These are phyloP conservation scores for Fusarium oligoseptatum DNA, from an alignment of 2,329 filamentous ascomycete species.

Conservation along the genomic window DNA sequence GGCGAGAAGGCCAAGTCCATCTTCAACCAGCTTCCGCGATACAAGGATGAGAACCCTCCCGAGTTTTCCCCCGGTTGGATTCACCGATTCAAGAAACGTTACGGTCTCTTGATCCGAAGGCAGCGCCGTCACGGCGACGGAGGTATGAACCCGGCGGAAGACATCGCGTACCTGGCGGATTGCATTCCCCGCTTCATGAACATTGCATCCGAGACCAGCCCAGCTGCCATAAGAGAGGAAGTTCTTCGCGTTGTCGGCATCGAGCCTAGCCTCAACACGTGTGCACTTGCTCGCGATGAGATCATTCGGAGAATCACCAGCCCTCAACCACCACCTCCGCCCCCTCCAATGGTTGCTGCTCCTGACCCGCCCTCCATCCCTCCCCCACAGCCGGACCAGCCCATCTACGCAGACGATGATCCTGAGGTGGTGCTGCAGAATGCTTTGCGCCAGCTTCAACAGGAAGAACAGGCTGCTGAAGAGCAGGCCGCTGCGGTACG, in stretches of 20 bases:
- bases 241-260: constrained; percentile 68
- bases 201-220: constrained; percentile 69
- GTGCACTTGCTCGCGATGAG: constrained; percentile 71
- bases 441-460: constrained; percentile 69
- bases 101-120: constrained; percentile 69
- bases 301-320: constrained; percentile 58
- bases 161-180: constrained; percentile 72
- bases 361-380: constrained; percentile 45
- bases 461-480: constrained; percentile 70
- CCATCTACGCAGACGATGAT: constrained; percentile 65
- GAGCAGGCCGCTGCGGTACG: constrained; percentile 68
- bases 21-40: constrained; percentile 69
- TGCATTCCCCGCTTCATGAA: constrained; percentile 71
- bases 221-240: constrained; percentile 70
- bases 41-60: constrained; percentile 70
- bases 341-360: constrained; percentile 45
- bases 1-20: constrained; percentile 73
- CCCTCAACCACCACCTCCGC: constrained; percentile 41
- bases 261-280: constrained; percentile 65
- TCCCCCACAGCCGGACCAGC: constrained; percentile 51
- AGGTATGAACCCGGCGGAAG: constrained; percentile 63
- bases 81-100: constrained; percentile 74
- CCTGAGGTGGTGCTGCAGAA: constrained; percentile 71
- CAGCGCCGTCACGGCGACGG: constrained; percentile 66
- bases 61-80: constrained; percentile 76